Evolutionary conservation across 441 rosid genomes (phyloP), one percentile per base, ranked within the genome.

Genomic region (Gossypium gossypioides): DNA sequence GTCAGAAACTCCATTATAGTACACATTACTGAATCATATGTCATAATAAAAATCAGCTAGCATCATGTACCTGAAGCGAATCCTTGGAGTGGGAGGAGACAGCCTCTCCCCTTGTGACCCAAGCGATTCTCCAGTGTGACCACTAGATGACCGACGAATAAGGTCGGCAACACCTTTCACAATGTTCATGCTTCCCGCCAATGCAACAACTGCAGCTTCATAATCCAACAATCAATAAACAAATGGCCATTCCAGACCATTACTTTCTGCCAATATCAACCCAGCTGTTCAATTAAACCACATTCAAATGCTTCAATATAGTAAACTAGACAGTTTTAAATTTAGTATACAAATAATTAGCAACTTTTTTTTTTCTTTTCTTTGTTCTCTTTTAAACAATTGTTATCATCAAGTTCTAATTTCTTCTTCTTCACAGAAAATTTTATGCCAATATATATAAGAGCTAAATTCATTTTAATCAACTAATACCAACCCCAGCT

Each of bases 111-210:
- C 64, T 1, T 78, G 78, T 44, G 78, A 67, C 65, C 85, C 84
- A 0, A 80, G 60, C 27, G 86, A 85, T 63, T 85, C 90, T 57
- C 77, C 86, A 67, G 78, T 51, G 68, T 80, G 84, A 60, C 79
- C 74, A 72, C 84, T 68, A 61, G 92, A 83, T 21, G 89, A 76
- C 83, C 92, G 80, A 60, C 95, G 90, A 57, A 89, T 86, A 72
- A 89, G 90, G 80, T 87, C 92, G 22, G 95, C 92, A 69, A 89
- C 92, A 50, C 95, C 92, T 81, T 86, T 89, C 27, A 89, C 95
- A 25, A 89, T 86, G 80, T 89, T 89, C 95, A 89, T 89, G 76
- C 77, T 82, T 75, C 74, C 71, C 68, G 63, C 60, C 72, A 69
- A 70, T 55, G 61, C 65, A 75, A 67, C 57, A 66, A 71, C 63